phyloP scores from a whole-genome alignment of 257 asterid genomes.

The Phtheirospermum japonicum region DNA sequence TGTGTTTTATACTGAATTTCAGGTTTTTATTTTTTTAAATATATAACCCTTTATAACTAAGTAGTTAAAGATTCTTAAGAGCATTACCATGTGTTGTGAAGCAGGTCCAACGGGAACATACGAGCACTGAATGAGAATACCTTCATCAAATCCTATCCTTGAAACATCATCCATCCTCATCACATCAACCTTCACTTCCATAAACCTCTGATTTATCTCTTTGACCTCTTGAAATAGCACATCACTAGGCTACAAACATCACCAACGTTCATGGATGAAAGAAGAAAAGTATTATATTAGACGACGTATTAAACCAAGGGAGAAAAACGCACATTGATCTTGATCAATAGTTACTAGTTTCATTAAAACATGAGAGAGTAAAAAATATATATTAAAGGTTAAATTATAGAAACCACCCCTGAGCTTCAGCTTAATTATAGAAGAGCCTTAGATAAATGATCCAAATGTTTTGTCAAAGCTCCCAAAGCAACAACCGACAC shows the following conservation, averaged over 20 bases:
- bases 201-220: no score
- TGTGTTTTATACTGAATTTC: no score
- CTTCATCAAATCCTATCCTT: no score
- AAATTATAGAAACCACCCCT: background rate
- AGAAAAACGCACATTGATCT: background rate
- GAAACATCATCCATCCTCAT: no score
- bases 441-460: no score
- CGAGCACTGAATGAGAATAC: constrained; percentile 37
- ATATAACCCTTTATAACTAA: background rate
- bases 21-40: background rate
- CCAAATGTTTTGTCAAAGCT: no score
- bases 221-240: no score
- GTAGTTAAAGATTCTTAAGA: constrained; percentile 4
- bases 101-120: constrained; percentile 39
- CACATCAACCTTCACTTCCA: no score
- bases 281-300: background rate
- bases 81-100: constrained; percentile 33
- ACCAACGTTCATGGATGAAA: constrained; percentile 2
- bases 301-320: no score
- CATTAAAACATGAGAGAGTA: background rate
- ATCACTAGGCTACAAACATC: constrained; percentile 32
- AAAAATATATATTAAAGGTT: background rate
- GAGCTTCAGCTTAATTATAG: background rate
- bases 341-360: background rate
- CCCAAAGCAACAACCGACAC: no score